Percentiles rank a stretch among this genome's conserved stretches.
Evolutionary conservation across 805 yeast genomes (phyloP).

Genomic region (Candida nitratophila): DNA sequence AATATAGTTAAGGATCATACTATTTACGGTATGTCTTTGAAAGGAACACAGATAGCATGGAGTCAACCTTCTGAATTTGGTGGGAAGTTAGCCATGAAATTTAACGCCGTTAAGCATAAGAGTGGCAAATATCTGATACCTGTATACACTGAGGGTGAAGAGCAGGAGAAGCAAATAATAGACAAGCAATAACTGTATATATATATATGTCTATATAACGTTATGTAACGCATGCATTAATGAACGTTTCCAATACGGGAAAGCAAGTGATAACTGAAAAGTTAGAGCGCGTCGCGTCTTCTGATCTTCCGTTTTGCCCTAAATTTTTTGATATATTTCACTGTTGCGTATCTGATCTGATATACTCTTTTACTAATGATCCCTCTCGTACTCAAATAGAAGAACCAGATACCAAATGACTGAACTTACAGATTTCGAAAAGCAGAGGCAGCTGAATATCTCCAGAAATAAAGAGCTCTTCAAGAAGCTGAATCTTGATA

Average conservation of each 20-base stretch:
- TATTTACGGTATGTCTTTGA: slow-evolving; percentile 41
- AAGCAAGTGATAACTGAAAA: no score
- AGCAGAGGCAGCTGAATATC: slow-evolving; percentile 68
- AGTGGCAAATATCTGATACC: slow-evolving; percentile 45
- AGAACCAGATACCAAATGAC: slow-evolving; percentile 12
- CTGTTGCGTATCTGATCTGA: no score
- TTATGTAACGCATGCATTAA: no score
- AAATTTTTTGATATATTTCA: no score
- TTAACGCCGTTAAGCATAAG: slow-evolving; percentile 50
- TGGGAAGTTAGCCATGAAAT: slow-evolving; percentile 46
- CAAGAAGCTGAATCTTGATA: slow-evolving; percentile 59
- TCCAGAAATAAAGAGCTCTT: slow-evolving; percentile 75
- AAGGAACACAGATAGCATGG: slow-evolving; percentile 48
- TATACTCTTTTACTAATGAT: no score
- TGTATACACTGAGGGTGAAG: slow-evolving; percentile 30
- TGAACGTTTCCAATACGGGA: no score
- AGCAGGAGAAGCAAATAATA: no score
- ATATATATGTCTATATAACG: no score
- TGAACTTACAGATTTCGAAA: slow-evolving; percentile 56
- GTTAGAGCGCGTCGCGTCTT: no score
- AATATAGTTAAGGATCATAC: slow-evolving; percentile 35
- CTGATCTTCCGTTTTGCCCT: no score
- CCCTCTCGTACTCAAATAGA: no score
- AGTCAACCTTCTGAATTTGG: slow-evolving; percentile 70
- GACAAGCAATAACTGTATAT: no score